These are phyloP conservation scores for Claviceps purpurea DNA, from an alignment of 2,329 filamentous ascomycete genomes.

Conservation along the genomic window DNA sequence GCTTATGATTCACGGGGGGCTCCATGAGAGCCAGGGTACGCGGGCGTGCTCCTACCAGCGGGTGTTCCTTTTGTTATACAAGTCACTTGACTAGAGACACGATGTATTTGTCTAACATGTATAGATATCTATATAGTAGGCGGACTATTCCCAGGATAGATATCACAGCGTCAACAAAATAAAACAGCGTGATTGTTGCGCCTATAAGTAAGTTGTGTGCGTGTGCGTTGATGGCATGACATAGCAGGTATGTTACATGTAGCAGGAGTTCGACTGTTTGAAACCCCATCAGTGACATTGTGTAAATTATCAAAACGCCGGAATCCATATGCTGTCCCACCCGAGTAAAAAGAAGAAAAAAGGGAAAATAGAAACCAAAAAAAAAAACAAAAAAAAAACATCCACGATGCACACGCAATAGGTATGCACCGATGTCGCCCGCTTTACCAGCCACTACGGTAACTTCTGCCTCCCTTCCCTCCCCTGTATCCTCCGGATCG, in stretches of 20 bases:
- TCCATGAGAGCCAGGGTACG: not conserved
- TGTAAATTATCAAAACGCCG: not conserved
- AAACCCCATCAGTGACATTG: no score
- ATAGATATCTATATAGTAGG: not conserved
- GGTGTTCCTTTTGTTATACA: not conserved
- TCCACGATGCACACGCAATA: not conserved
- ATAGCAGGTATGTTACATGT: not conserved
- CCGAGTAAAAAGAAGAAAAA: not conserved
- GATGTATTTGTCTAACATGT: not conserved
- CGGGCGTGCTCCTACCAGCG: not conserved
- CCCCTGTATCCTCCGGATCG: slow-evolving; percentile 42
- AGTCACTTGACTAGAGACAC: no score
- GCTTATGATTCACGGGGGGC: not conserved
- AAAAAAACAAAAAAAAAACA: not conserved
- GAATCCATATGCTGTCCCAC: not conserved
- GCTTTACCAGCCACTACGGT: slow-evolving; percentile 34
- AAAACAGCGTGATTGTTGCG: not conserved
- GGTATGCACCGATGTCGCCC: not conserved
- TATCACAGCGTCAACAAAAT: not conserved
- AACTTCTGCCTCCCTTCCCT: slow-evolving; percentile 36
- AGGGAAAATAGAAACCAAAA: no score
- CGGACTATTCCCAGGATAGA: not conserved
- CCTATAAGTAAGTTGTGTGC: not conserved
- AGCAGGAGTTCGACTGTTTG: no score
- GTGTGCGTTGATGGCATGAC: not conserved